Base-by-base conservation (phyloP, 768 basidiomycete genomes). In the Hypsizygus marmoreus region DNA sequence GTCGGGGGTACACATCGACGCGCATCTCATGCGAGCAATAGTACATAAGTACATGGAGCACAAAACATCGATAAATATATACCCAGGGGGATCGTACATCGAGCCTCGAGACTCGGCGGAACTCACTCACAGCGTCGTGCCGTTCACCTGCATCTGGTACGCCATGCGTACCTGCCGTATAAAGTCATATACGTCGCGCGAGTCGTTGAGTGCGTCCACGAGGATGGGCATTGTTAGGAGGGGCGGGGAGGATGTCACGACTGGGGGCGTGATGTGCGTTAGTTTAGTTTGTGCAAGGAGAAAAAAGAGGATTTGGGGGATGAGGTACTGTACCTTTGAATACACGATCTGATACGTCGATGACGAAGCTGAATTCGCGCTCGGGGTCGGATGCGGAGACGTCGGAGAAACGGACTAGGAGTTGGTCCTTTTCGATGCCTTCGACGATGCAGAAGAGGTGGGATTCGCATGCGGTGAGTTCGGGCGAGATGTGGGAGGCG, bases 171-270 rank as follows among this genome's bases (percentile, higher is more conserved):
- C 78, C 40, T 73, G 67, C 43, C 78, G 80, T 42, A 95, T 81
- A 60, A 95, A 95, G 1, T 57, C 65, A 54, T 81, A 86, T 2
- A 94, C 68, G 42, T 93, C 81, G 25, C 80, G 66, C 3, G 83
- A 80, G 16, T 79, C 76, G 57, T 91, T 91, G 31, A 95, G 76
- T 23, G 78, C 75, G 36, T 80, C 81, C 20, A 94, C 68, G 6
- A 94, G 68, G 13, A 86, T 75, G 0, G 84, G 77, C 34, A 95
- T 69, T 0, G 75, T 69, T 0, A 86, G 79, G 4, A 94, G 69
- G 7, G 76, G 73, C 0, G 91, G 92, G 6, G 83, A 85, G 5
- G 83, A 82, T 17, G 87, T 90, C n/a, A 89, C 77, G 1, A 94
- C 93, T 95, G 56, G 19, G 23, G 26, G 35, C 41, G n/a, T 49